Conservation (phyloP, 73 alveolate genomes). For the Paramecium sexaurelia region DNA sequence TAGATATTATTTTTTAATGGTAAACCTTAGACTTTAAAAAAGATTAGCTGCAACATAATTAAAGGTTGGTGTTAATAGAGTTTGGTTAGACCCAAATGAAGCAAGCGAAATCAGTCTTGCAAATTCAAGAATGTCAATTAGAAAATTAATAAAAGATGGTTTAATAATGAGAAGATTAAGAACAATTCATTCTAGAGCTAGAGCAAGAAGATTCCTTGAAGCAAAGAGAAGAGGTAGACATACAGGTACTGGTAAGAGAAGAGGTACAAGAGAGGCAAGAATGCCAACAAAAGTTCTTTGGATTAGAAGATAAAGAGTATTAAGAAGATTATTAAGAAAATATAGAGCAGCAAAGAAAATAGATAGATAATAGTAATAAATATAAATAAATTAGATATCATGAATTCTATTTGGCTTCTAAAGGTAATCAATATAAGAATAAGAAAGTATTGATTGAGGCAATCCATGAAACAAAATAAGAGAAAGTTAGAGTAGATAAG, state of each 20-base stretch:
- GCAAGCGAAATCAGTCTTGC: slow-evolving; percentile 94
- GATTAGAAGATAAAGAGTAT: slow-evolving; percentile 98
- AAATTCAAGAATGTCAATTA: slow-evolving; percentile 90
- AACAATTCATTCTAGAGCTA: slow-evolving; percentile 95
- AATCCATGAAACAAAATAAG: slow-evolving; percentile 90
- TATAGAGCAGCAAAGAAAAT: slow-evolving; percentile 96
- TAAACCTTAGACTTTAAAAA: slow-evolving; percentile 85
- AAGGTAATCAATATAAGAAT: slow-evolving; percentile 97
- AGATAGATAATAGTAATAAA: slow-evolving; percentile 86
- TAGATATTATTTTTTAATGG: slow-evolving; percentile 74
- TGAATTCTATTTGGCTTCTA: slow-evolving; percentile 92
- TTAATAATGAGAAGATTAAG: slow-evolving; percentile 95
- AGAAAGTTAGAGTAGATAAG: slow-evolving; percentile 58
- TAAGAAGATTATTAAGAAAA: slow-evolving; percentile 96
- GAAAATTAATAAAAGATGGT: slow-evolving; percentile 95
- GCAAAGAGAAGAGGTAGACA: slow-evolving; percentile 94
- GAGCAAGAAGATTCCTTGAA: slow-evolving; percentile 89
- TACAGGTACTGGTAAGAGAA: slow-evolving; percentile 97
- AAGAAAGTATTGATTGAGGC: slow-evolving; percentile 96
- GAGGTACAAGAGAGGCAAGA: slow-evolving; percentile 97
- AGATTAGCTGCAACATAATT: slow-evolving; percentile 92
- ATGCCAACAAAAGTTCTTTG: slow-evolving; percentile 97
- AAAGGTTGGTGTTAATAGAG: slow-evolving; percentile 92
- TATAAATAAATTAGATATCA: slow-evolving; percentile 76
- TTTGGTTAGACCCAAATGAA: slow-evolving; percentile 99